These are phyloP conservation scores for Nakazawaea sp. DNA, from an alignment of 805 yeast genomes.

Conservation along the genomic window DNA sequence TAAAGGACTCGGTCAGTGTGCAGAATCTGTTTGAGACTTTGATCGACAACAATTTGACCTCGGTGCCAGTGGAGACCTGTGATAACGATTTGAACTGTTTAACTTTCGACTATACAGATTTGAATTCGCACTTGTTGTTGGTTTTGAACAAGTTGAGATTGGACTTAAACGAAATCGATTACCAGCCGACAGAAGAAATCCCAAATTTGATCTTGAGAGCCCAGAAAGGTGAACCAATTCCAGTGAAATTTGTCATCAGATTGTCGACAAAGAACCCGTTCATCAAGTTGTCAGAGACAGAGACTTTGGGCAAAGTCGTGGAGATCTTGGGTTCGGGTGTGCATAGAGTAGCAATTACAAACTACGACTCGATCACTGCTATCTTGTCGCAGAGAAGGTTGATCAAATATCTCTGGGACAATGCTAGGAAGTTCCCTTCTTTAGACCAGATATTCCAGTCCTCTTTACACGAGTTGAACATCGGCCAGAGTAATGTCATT, in stretches of 20 bases:
- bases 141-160: slow-evolving; percentile 66
- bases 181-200: slow-evolving; percentile 31
- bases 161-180: slow-evolving; percentile 27
- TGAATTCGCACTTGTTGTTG: slow-evolving; percentile 77
- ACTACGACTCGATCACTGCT: slow-evolving; percentile 60
- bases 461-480: slow-evolving; percentile 62
- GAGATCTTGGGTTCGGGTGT: slow-evolving; percentile 93
- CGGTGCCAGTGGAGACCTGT: slow-evolving; percentile 68
- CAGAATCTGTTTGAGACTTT: slow-evolving; percentile 85
- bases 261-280: slow-evolving; percentile 87
- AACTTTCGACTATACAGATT: slow-evolving; percentile 88
- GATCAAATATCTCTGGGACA: slow-evolving; percentile 83
- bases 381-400: slow-evolving; percentile 87
- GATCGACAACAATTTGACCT: slow-evolving; percentile 66
- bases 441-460: slow-evolving; percentile 70
- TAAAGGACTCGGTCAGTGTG: slow-evolving; percentile 63
- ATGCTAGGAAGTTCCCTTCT: slow-evolving; percentile 78
- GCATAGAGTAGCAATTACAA: slow-evolving; percentile 79
- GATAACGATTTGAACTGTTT: slow-evolving; percentile 59
- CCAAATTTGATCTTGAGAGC: slow-evolving; percentile 49
- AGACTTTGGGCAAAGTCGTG: slow-evolving; percentile 65
- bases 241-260: slow-evolving; percentile 81
- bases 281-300: slow-evolving; percentile 64
- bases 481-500: slow-evolving; percentile 68
- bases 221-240: slow-evolving; percentile 82